phyloP scores from a whole-genome alignment of 202 grass and related monocot species.

The Digitaria exilis region DNA sequence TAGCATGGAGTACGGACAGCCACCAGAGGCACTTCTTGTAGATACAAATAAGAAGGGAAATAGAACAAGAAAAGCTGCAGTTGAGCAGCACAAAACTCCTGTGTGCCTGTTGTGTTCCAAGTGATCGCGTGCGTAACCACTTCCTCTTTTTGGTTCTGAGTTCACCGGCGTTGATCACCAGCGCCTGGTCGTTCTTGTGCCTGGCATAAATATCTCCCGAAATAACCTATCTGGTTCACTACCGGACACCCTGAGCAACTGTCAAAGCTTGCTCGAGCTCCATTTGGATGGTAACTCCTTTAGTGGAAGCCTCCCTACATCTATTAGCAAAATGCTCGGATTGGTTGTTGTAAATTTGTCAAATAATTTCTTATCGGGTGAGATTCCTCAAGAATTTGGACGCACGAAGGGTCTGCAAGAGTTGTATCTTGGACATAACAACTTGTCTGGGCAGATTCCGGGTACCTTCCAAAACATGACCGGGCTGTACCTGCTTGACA shows the following conservation, averaged over 20 bases:
- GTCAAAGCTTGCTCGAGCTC: not conserved
- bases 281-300: conserved; percentile 41
- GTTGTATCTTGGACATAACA: not conserved
- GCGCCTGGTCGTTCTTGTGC: too few species aligned
- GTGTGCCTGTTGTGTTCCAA: too few species aligned
- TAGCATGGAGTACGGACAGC: too few species aligned
- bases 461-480: not conserved
- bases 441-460: not conserved
- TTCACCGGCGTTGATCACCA: too few species aligned
- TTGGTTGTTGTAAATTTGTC: not conserved
- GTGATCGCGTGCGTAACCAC: too few species aligned
- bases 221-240: conserved; percentile 41
- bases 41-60: too few species aligned
- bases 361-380: not conserved
- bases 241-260: conserved; percentile 6
- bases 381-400: not conserved
- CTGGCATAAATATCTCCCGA: conserved; percentile 11
- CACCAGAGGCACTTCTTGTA: too few species aligned
- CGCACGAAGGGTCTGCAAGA: not conserved
- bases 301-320: not conserved
- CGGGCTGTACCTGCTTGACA: not conserved
- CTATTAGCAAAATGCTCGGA: not conserved
- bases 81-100: too few species aligned
- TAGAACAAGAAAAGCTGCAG: too few species aligned
- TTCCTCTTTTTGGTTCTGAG: too few species aligned